These are phyloP conservation scores for Yamadazyma insecticola DNA, from an alignment of 805 yeast species.

Conservation along the genomic window DNA sequence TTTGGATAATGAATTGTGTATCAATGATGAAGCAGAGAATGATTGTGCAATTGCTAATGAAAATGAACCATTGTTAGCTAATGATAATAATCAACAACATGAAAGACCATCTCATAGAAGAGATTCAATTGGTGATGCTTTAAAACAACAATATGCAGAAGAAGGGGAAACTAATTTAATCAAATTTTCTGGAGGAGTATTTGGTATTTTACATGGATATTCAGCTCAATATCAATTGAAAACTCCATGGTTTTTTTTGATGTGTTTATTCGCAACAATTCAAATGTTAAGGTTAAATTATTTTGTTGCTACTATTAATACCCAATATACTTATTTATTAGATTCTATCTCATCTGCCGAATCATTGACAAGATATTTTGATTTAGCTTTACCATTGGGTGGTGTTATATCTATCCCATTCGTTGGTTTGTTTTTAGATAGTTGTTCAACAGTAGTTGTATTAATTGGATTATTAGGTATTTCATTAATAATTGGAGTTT, in stretches of 20 bases:
- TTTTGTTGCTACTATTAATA: slow-evolving; percentile 53
- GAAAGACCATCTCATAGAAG: slow-evolving; percentile 26
- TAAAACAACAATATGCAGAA: slow-evolving; percentile 48
- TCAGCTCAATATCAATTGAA: slow-evolving; percentile 45
- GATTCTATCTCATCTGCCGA: slow-evolving; percentile 34
- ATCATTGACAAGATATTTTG: slow-evolving; percentile 43
- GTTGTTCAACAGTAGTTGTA: slow-evolving; percentile 43
- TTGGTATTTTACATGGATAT: slow-evolving; percentile 52
- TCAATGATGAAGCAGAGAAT: slow-evolving; percentile 15
- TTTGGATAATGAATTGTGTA: slow-evolving; percentile 23
- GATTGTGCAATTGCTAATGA: slow-evolving; percentile 10
- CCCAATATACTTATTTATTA: slow-evolving; percentile 49
- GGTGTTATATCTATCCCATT: slow-evolving; percentile 53
- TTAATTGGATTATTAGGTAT: slow-evolving; percentile 34
- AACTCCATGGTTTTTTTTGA: slow-evolving; percentile 49
- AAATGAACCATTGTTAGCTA: slow-evolving; percentile 21
- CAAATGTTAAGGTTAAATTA: slow-evolving; percentile 56
- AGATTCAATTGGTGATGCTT: slow-evolving; percentile 54
- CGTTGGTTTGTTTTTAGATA: slow-evolving; percentile 48
- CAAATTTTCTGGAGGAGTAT: slow-evolving; percentile 40
- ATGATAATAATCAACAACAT: neutral
- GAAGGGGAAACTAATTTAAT: slow-evolving; percentile 41
- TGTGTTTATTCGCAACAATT: slow-evolving; percentile 47
- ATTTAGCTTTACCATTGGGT: slow-evolving; percentile 52
- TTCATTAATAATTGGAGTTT: slow-evolving; percentile 43